Conservation (phyloP, 108 stramenopile species). For the Schizochytrium sp. region DNA sequence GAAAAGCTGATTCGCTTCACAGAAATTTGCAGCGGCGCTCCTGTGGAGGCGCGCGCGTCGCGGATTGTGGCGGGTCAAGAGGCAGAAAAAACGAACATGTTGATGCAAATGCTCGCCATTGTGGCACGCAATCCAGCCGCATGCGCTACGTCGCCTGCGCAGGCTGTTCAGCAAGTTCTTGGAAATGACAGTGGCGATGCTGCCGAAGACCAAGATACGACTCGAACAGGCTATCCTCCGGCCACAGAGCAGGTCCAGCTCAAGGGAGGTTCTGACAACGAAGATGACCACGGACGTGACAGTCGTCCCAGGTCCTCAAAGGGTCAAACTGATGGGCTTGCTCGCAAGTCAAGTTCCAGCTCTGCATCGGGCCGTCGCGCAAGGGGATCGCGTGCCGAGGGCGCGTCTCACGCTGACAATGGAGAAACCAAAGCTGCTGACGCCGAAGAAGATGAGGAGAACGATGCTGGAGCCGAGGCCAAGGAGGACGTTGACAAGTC, state of each 20-base stretch:
- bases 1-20: constrained; percentile 13
- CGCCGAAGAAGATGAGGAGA: neutral
- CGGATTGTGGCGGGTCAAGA: constrained; percentile 69
- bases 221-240: neutral
- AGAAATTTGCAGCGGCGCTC: constrained; percentile 23
- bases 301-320: too few species aligned
- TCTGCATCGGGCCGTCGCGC: too few species aligned
- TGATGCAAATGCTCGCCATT: constrained; percentile 60
- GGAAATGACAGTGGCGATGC: neutral
- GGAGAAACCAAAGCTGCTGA: neutral
- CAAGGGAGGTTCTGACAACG: neutral
- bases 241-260: neutral
- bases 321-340: too few species aligned
- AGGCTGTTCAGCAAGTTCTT: neutral
- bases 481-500: neutral
- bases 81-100: constrained; percentile 55
- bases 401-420: neutral
- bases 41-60: constrained; percentile 47
- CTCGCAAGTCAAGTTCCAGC: too few species aligned
- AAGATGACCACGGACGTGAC: neutral
- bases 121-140: constrained; percentile 32
- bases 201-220: neutral
- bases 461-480: neutral
- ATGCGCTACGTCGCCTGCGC: neutral
- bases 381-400: too few species aligned